phyloP scores from a whole-genome alignment of 2,329 filamentous ascomycete genomes.

The Penicillium expansum region DNA sequence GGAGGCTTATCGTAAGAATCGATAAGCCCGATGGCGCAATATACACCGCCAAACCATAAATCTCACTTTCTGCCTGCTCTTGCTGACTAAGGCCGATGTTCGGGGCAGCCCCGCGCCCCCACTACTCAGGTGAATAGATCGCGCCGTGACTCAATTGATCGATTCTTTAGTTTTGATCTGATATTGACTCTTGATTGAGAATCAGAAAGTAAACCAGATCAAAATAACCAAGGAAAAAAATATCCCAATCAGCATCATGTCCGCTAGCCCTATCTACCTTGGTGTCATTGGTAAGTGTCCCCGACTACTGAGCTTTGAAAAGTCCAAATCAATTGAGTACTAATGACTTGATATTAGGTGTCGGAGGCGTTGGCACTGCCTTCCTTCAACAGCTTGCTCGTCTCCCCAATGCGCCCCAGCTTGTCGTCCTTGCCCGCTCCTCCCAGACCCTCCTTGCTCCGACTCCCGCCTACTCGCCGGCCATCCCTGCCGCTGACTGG shows the following conservation, averaged over 20 bases:
- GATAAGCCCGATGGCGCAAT: background rate
- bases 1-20: conserved; percentile 3
- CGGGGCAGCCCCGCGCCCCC: conserved; percentile 11
- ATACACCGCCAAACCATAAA: background rate
- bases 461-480: conserved; percentile 65
- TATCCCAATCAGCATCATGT: conserved; percentile 16
- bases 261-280: conserved; percentile 42
- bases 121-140: conserved; percentile 8
- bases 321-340: background rate
- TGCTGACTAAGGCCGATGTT: conserved; percentile 9
- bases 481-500: conserved; percentile 57
- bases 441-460: conserved; percentile 74
- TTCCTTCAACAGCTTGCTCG: conserved; percentile 80
- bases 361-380: conserved; percentile 86
- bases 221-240: background rate
- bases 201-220: conserved; percentile 2
- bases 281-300: conserved; percentile 41
- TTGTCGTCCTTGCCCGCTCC: conserved; percentile 83
- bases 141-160: conserved; percentile 9
- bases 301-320: background rate
- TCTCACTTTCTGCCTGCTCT: background rate
- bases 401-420: conserved; percentile 66
- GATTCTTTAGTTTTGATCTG: background rate
- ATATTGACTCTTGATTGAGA: conserved; percentile 9
- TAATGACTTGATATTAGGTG: conserved; percentile 55